These are phyloP conservation scores for Termitomyces sp. DNA, from an alignment of 768 basidiomycete genomes.

Conservation along the genomic window DNA sequence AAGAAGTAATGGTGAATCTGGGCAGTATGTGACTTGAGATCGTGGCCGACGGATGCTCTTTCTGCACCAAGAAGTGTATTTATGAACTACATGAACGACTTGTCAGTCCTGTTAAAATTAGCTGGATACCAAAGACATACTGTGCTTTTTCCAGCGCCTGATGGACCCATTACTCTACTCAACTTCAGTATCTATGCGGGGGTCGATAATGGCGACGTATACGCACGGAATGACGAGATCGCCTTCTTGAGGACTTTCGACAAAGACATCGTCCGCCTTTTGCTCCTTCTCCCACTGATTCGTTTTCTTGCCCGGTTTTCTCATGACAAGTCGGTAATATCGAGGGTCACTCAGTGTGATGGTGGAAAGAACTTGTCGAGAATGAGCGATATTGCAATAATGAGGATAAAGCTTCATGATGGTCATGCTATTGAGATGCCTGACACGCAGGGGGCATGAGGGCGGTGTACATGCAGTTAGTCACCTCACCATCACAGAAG, in stretches of 20 bases:
- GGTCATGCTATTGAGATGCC: background rate
- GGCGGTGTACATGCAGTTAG: background rate
- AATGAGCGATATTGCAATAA: no score
- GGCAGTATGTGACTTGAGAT: conserved; percentile 7
- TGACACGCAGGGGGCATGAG: background rate
- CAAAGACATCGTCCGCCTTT: conserved; percentile 5
- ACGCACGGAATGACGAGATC: conserved; percentile 16
- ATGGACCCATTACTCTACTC: conserved; percentile 12
- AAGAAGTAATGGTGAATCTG: conserved; percentile 7
- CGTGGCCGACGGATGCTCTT: conserved; percentile 7
- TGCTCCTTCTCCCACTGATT: conserved; percentile 8
- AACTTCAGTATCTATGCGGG: background rate
- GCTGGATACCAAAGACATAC: background rate
- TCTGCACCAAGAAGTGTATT: conserved; percentile 1
- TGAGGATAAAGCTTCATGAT: background rate
- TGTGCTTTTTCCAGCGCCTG: conserved; percentile 19
- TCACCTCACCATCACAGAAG: background rate
- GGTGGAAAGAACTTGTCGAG: no score
- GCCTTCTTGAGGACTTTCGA: conserved; percentile 2
- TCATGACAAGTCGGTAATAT: background rate
- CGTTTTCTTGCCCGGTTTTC: background rate
- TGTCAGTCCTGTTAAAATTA: background rate
- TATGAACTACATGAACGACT: background rate
- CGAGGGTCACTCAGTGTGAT: no score
- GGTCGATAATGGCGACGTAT: background rate